Percentiles rank a stretch among this genome's conserved stretches.
phyloP scores from a whole-genome alignment of 768 basidiomycete species.

The Ramaria rubella region DNA sequence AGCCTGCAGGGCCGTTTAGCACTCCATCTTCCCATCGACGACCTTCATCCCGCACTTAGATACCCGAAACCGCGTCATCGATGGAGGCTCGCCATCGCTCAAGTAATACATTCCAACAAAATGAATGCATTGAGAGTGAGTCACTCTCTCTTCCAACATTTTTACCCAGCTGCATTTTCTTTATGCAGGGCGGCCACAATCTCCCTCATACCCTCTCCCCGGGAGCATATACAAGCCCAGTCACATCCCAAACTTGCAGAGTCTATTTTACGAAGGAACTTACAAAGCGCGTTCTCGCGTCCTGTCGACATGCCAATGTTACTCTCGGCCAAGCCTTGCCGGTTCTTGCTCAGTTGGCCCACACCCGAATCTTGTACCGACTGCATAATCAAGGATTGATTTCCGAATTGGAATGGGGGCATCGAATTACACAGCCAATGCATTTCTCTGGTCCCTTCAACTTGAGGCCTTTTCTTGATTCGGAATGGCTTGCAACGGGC shows the following conservation, averaged over 20 bases:
- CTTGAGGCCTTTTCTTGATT: constrained; percentile 43
- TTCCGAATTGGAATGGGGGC: constrained; percentile 44
- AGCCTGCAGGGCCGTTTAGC: neutral
- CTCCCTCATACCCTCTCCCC: constrained; percentile 39
- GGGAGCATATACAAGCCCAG: constrained; percentile 30
- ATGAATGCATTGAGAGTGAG: neutral
- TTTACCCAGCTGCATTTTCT: neutral
- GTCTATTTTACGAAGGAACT: constrained; percentile 24
- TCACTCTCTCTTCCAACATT: neutral
- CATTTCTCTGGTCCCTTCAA: constrained; percentile 44
- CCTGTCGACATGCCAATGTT: constrained; percentile 36
- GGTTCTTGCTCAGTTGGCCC: constrained; percentile 45
- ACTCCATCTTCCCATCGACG: neutral
- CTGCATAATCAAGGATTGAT: constrained; percentile 42
- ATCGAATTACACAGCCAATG: constrained; percentile 43
- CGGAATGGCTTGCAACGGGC: constrained; percentile 38
- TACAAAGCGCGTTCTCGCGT: constrained; percentile 27
- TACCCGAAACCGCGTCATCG: neutral
- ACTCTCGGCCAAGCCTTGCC: constrained; percentile 49
- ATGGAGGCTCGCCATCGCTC: constrained; percentile 1
- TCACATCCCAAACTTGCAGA: constrained; percentile 25
- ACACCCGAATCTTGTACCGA: constrained; percentile 44
- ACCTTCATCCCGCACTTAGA: neutral
- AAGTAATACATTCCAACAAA: neutral
- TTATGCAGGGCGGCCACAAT: constrained; percentile 48